phyloP scores from a whole-genome alignment of 805 yeast species.

The Zygoascus biomembranicola region DNA sequence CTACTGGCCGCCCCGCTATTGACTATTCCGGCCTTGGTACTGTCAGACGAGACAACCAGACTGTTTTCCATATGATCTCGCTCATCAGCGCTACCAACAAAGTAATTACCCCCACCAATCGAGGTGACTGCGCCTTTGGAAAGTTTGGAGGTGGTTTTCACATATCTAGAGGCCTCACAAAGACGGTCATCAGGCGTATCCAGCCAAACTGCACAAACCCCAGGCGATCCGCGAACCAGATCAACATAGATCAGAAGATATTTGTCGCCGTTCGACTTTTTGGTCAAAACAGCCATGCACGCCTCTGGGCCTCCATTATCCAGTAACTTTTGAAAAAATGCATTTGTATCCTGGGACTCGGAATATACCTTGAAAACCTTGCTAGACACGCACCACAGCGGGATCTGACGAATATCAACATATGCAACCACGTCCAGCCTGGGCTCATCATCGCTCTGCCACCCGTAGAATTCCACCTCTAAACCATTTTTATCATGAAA shows the following conservation, averaged over 20 bases:
- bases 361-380: constrained; percentile 8
- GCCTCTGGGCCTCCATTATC: not conserved
- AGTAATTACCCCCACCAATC: not conserved
- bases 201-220: not conserved
- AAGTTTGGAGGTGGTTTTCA: not conserved
- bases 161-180: not conserved
- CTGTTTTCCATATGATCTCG: not conserved
- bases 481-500: not conserved
- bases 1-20: not conserved
- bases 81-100: not conserved
- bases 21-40: not conserved
- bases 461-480: constrained; percentile 1
- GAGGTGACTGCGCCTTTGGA: not conserved
- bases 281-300: not conserved
- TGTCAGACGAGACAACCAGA: not conserved
- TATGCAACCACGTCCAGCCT: constrained; percentile 2
- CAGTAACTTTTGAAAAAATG: constrained; percentile 9
- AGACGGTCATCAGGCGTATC: not conserved
- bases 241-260: not conserved
- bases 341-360: not conserved
- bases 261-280: not conserved
- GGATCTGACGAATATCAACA: constrained; percentile 9
- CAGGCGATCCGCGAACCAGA: not conserved
- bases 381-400: constrained; percentile 13
- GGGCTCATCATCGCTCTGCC: not conserved